Conservation (phyloP, 2,329 filamentous ascomycete genomes). For the Aspergillus proliferans region DNA sequence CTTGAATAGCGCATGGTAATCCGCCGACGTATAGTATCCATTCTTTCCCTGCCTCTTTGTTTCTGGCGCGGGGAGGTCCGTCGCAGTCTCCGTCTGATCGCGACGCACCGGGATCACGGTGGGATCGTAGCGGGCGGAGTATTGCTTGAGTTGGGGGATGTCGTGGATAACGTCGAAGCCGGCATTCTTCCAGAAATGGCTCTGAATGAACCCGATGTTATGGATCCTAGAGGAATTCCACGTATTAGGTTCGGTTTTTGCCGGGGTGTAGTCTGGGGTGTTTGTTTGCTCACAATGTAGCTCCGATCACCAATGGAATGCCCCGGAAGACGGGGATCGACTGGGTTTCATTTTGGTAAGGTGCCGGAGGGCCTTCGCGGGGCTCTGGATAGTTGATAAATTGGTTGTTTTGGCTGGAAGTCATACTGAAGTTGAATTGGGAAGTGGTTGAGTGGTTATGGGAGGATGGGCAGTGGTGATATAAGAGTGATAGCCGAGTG, state of each 20-base stretch:
- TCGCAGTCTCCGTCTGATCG: constrained; percentile 3
- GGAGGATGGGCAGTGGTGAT: not conserved
- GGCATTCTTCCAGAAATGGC: constrained; percentile 64
- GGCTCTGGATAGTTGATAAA: constrained; percentile 35
- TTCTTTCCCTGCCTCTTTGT: constrained; percentile 17
- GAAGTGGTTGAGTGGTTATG: not conserved
- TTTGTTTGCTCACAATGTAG: constrained; percentile 49
- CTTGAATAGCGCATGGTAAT: constrained; percentile 71
- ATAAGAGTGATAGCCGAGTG: not conserved
- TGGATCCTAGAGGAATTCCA: constrained; percentile 43
- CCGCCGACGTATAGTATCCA: constrained; percentile 63
- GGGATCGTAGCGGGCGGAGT: constrained; percentile 51
- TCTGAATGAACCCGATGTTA: constrained; percentile 56
- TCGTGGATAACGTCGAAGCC: constrained; percentile 56
- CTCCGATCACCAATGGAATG: constrained; percentile 54
- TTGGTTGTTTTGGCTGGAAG: constrained; percentile 6
- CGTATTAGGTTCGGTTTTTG: not conserved
- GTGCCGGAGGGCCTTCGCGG: constrained; percentile 34
- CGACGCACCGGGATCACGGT: constrained; percentile 46
- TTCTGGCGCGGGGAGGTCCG: constrained; percentile 23
- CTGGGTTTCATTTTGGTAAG: constrained; percentile 46
- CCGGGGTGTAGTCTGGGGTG: not conserved
- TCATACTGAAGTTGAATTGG: constrained; percentile 14
- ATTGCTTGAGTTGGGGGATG: constrained; percentile 50
- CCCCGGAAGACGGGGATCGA: constrained; percentile 68